Percentiles rank a stretch among this genome's conserved stretches.
phyloP scores from a whole-genome alignment of 208 protist species.

The Trichomonas tenax region DNA sequence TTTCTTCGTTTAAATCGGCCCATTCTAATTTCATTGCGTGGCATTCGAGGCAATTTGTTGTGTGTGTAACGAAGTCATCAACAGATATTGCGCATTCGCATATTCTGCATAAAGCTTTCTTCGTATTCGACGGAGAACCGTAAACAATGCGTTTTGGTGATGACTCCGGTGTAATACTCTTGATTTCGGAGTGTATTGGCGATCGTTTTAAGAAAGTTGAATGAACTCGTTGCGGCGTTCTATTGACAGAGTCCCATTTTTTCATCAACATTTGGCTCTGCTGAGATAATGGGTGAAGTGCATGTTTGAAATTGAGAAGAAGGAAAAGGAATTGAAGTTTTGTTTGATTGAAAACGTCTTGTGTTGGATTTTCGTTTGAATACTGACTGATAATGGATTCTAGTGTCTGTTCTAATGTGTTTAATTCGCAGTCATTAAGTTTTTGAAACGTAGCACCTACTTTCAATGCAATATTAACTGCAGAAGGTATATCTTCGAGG shows the following conservation, averaged over 20 bases:
- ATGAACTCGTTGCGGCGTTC: neutral
- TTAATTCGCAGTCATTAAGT: neutral
- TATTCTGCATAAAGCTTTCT: neutral
- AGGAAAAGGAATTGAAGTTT: neutral
- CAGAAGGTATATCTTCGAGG: neutral
- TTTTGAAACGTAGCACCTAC: neutral
- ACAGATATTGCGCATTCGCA: neutral
- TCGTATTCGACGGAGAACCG: neutral
- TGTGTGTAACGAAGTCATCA: neutral
- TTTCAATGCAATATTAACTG: neutral
- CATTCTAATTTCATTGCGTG: neutral
- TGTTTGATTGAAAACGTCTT: neutral
- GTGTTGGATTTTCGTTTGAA: neutral
- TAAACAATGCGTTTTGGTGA: neutral
- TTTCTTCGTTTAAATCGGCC: neutral
- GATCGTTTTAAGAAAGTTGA: neutral
- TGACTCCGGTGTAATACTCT: neutral
- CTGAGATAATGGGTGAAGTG: neutral
- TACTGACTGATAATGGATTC: neutral
- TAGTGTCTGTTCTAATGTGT: neutral
- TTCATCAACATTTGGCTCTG: neutral
- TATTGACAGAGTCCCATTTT: neutral
- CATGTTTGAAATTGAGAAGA: neutral
- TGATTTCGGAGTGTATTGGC: too few species aligned
- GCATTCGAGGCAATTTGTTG: neutral